These are phyloP conservation scores for Xerocomellus intermedius DNA, from an alignment of 768 basidiomycete species.

Conservation along the genomic window DNA sequence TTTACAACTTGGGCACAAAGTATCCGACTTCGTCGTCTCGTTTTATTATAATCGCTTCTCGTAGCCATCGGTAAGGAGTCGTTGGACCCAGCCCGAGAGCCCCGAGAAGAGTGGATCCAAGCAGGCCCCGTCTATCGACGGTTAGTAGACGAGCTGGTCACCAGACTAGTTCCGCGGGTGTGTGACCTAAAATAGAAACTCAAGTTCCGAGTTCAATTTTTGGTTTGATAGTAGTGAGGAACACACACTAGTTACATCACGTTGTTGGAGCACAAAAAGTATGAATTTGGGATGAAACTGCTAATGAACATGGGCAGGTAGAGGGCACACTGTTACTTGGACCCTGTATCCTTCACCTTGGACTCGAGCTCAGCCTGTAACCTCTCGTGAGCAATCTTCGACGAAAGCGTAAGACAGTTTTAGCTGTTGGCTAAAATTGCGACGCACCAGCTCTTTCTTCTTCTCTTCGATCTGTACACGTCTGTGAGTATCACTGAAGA, in stretches of 20 bases:
- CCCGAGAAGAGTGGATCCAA: too few relatives aligned
- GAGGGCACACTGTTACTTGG: constrained; percentile 18
- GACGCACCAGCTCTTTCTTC: constrained; percentile 34
- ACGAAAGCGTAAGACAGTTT: constrained; percentile 12
- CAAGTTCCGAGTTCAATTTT: too few relatives aligned
- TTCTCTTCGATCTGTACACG: constrained; percentile 29
- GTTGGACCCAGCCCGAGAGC: too few relatives aligned
- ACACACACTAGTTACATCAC: not conserved
- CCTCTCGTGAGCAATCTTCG: constrained; percentile 12
- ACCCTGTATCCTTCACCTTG: constrained; percentile 21
- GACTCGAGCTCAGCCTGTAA: constrained; percentile 32
- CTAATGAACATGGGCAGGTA: constrained; percentile 8
- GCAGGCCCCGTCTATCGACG: too few relatives aligned
- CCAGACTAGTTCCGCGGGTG: too few relatives aligned
- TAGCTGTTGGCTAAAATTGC: constrained; percentile 7
- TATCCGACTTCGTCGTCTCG: too few relatives aligned
- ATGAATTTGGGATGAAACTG: not conserved
- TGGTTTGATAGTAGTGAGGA: not conserved
- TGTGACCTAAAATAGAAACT: too few relatives aligned
- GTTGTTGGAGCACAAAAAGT: not conserved
- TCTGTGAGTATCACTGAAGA: not conserved
- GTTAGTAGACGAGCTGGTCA: too few relatives aligned
- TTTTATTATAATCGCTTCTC: too few relatives aligned
- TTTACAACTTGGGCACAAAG: too few relatives aligned
- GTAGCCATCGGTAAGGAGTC: too few relatives aligned